A percentile compares a stretch with the other conserved stretches of the same genome.
These are phyloP conservation scores for Pugionium dolabratum DNA, from an alignment of 345 rosid genomes.

Conservation along the genomic window DNA sequence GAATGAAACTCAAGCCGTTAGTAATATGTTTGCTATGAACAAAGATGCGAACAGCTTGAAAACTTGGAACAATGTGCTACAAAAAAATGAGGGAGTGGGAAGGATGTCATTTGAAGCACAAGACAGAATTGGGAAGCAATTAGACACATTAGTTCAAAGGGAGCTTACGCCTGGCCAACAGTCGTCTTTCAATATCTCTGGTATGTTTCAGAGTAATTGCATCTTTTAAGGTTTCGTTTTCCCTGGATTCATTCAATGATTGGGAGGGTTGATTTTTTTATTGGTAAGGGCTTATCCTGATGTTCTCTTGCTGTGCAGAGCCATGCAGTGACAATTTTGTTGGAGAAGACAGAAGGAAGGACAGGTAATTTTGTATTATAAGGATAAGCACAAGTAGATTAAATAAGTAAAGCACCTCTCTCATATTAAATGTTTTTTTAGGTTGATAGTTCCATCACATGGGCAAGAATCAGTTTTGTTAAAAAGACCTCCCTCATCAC, in stretches of 20 bases:
- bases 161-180: conserved; percentile 41
- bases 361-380: conserved; percentile 44
- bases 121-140: conserved; percentile 46
- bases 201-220: conserved; percentile 26
- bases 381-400: not conserved
- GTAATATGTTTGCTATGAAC: conserved; percentile 37
- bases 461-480: conserved; percentile 48
- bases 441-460: conserved; percentile 42
- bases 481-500: conserved; percentile 47
- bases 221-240: not conserved
- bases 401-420: not conserved
- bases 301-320: conserved; percentile 34
- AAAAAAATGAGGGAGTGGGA: conserved; percentile 38
- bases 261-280: not conserved
- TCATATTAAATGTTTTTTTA: not conserved
- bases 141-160: conserved; percentile 34
- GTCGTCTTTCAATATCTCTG: conserved; percentile 42
- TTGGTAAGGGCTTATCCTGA: conserved; percentile 16
- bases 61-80: conserved; percentile 40
- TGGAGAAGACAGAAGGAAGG: conserved; percentile 47
- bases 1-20: conserved; percentile 39
- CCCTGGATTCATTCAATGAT: not conserved
- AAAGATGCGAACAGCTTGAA: conserved; percentile 38
- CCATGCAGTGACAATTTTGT: conserved; percentile 41
- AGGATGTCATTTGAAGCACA: conserved; percentile 42